Conservation (phyloP, 176 grass and related monocot genomes). For the Oryza meyeriana region DNA sequence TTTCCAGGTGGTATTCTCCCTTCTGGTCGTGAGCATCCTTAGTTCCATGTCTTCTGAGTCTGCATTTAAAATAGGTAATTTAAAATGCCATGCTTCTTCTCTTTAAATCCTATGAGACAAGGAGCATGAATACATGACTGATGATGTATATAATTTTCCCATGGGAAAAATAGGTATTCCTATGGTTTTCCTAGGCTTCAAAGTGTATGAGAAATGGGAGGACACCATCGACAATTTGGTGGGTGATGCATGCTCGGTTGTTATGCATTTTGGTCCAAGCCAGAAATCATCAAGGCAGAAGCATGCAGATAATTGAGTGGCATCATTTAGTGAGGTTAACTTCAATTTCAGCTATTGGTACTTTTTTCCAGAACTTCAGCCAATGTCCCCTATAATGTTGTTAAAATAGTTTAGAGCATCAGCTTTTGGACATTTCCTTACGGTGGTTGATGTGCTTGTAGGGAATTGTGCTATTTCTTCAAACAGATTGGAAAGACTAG, state of each 20-base stretch:
- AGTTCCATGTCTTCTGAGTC: constrained; percentile 57
- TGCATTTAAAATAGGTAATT: constrained; percentile 80
- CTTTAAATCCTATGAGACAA: not conserved
- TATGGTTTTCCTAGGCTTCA: constrained; percentile 70
- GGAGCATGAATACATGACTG: not conserved
- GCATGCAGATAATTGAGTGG: not conserved
- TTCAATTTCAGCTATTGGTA: not conserved
- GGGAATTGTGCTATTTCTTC: not conserved
- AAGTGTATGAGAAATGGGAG: constrained; percentile 87
- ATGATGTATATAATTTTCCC: constrained; percentile 28
- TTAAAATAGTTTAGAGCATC: not conserved
- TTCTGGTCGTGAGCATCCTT: constrained; percentile 72
- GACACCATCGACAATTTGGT: constrained; percentile 64
- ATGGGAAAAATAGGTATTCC: constrained; percentile 52
- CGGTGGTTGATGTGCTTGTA: not conserved
- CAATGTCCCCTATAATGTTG: constrained; percentile 18
- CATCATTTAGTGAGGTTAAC: not conserved
- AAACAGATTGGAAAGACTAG: not conserved
- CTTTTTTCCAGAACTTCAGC: not conserved
- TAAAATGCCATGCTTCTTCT: constrained; percentile 6
- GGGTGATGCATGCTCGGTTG: constrained; percentile 31
- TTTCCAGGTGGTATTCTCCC: constrained; percentile 59
- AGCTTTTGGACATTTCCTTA: not conserved
- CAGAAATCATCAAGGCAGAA: constrained; percentile 50
- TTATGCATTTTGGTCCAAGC: constrained; percentile 41